A percentile compares a stretch with the other conserved stretches of the same genome.
phyloP scores from a whole-genome alignment of 129 eudicot species.

The Escallonia rubra region DNA sequence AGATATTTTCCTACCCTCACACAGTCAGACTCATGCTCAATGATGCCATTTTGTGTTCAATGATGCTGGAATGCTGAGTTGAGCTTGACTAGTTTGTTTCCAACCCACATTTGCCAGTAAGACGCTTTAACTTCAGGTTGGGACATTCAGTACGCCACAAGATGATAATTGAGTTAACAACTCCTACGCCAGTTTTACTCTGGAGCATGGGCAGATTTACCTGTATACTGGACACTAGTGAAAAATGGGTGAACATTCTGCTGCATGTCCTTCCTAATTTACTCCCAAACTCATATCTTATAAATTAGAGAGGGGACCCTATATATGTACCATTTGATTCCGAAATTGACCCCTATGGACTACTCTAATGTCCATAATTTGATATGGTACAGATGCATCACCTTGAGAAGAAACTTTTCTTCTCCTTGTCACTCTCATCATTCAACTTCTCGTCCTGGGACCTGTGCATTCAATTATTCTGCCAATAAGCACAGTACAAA shows the following conservation, averaged over 20 bases:
- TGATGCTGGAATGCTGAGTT: background rate
- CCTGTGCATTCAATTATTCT: background rate
- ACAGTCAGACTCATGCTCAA: too few species aligned
- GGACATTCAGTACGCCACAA: too few species aligned
- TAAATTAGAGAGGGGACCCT: background rate
- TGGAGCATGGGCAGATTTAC: background rate
- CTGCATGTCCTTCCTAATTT: background rate
- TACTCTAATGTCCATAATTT: background rate
- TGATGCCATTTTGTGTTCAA: background rate
- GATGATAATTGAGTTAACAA: background rate
- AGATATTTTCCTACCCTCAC: too few species aligned
- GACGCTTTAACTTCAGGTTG: too few species aligned
- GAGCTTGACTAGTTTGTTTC: too few species aligned
- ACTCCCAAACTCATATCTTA: background rate
- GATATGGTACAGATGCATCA: slow-evolving; percentile 2
- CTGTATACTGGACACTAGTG: background rate
- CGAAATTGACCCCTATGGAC: background rate
- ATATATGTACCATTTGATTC: background rate
- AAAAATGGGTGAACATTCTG: background rate
- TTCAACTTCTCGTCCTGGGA: background rate
- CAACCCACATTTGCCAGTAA: too few species aligned
- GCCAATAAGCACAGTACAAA: slow-evolving; percentile 1
- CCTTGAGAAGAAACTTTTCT: background rate
- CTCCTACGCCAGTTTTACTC: background rate
- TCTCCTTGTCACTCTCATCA: too few species aligned